phyloP scores from a whole-genome alignment of 371 early-diverging fungal species.

The Vairimorpha apis region DNA sequence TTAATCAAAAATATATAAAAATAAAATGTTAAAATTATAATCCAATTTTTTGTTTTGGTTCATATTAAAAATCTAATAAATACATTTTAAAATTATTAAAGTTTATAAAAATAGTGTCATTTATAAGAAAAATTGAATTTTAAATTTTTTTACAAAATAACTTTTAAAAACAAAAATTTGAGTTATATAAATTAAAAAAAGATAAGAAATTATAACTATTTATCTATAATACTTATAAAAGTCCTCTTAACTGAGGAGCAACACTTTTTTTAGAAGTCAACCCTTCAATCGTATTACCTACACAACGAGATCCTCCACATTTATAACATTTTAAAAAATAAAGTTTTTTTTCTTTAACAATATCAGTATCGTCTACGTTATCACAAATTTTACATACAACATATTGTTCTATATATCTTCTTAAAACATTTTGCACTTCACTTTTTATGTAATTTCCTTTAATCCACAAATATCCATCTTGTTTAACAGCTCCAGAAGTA shows the following conservation, averaged over 20 bases:
- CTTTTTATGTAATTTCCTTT: slow-evolving; percentile 95
- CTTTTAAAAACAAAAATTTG: no score
- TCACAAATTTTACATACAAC: slow-evolving; percentile 98
- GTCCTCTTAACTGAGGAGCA: slow-evolving; percentile 44
- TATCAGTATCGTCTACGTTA: slow-evolving; percentile 74
- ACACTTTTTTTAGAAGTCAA: slow-evolving; percentile 70
- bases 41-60: no score
- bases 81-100: no score
- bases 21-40: no score
- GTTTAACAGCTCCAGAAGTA: slow-evolving; percentile 89
- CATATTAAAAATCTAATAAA: no score
- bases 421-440: slow-evolving; percentile 92
- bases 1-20: no score
- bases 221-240: slow-evolving; percentile 19
- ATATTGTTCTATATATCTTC: slow-evolving; percentile 93
- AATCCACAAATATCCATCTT: slow-evolving; percentile 80
- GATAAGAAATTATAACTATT: no score
- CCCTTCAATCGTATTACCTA: slow-evolving; percentile 72
- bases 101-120: no score
- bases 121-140: no score
- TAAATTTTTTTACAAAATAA: no score
- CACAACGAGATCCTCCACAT: slow-evolving; percentile 88
- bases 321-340: slow-evolving; percentile 93
- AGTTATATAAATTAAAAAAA: no score
- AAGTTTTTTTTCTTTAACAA: slow-evolving; percentile 90